Percentiles rank a stretch among this genome's conserved stretches.
phyloP scores from a whole-genome alignment of 2,329 filamentous ascomycete genomes.

The Canariomyces notabilis region DNA sequence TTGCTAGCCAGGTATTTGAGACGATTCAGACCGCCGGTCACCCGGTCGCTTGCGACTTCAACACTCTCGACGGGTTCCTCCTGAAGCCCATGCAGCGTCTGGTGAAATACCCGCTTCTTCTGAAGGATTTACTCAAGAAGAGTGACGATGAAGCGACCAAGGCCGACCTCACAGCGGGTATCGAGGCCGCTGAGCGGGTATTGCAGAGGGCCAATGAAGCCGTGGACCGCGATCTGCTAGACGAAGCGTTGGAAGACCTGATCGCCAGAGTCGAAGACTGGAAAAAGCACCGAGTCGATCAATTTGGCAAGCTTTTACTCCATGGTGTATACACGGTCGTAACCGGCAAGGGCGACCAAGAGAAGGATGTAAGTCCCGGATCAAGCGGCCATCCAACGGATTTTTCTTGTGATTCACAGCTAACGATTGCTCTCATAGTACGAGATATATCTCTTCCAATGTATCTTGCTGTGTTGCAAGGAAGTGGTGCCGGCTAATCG shows the following conservation, averaged over 20 bases:
- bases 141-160: slow-evolving; percentile 67
- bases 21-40: slow-evolving; percentile 74
- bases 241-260: slow-evolving; percentile 79
- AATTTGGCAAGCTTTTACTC: slow-evolving; percentile 84
- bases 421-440: slow-evolving; percentile 54
- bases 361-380: slow-evolving; percentile 68
- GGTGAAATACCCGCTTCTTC: slow-evolving; percentile 86
- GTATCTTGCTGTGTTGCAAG: slow-evolving; percentile 94
- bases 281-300: slow-evolving; percentile 86
- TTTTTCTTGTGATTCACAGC: slow-evolving; percentile 1
- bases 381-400: not conserved
- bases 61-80: slow-evolving; percentile 84
- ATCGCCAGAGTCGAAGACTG: slow-evolving; percentile 85
- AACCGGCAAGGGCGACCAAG: slow-evolving; percentile 77
- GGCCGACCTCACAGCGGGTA: slow-evolving; percentile 68
- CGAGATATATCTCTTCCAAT: slow-evolving; percentile 95
- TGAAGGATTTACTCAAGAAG: slow-evolving; percentile 85
- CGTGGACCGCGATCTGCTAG: slow-evolving; percentile 79
- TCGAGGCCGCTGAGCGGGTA: slow-evolving; percentile 75
- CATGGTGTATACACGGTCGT: slow-evolving; percentile 89
- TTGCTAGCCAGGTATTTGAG: slow-evolving; percentile 80
- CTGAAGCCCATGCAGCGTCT: slow-evolving; percentile 95
- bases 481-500: slow-evolving; percentile 80
- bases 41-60: slow-evolving; percentile 78
- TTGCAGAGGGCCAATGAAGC: slow-evolving; percentile 84